Evolutionary conservation across 805 yeast genomes (phyloP), one percentile per base, ranked within the genome.

Genomic region (Pachysolen tannophilus): DNA sequence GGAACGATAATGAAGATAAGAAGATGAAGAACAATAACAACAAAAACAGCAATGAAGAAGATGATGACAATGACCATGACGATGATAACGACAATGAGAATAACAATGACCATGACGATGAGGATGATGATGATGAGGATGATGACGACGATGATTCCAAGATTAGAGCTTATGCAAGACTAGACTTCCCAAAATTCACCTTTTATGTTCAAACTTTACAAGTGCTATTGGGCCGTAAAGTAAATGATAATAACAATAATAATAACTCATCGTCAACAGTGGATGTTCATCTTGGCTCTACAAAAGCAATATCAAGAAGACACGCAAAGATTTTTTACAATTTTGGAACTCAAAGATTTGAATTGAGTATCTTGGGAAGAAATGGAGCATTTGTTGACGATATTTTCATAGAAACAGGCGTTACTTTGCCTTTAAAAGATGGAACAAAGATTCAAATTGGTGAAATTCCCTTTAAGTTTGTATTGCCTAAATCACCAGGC

Each of bases 361-460:
- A 92, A 57, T 62, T 92, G 30, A 79, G 94, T 7, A 87, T 92
- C 2, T 66, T 88, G 46, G 98, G 98, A 14, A 72, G 95, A 47
- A 92, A 92, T 55, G 98, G 98, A 26, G 97, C 97, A 2, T 92
- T 92, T 65, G 95, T 92, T 3, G 92, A 90, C 56, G 95, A 87
- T 45, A 67, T 66, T 24, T 92, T 90, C 55, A 81, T 92, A 6
- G 96, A 86, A 52, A 75, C 82, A 41, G 97, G 95, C 7, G 78
- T 84, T 25, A 92, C 98, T 0, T 87, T 92, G 7, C 95, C 95
- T 2, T 62, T 92, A 31, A 67, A 66, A 16, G 85, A 90, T 57
- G 83, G 81, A 27, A 77, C 88, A 2, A 82, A 82, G 47, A 78
- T 92, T 33, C 97, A 92, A 55, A 85, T 92, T 26, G 97, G 97